Conservation (phyloP, 805 yeast genomes). For the Candida stauntonica region DNA sequence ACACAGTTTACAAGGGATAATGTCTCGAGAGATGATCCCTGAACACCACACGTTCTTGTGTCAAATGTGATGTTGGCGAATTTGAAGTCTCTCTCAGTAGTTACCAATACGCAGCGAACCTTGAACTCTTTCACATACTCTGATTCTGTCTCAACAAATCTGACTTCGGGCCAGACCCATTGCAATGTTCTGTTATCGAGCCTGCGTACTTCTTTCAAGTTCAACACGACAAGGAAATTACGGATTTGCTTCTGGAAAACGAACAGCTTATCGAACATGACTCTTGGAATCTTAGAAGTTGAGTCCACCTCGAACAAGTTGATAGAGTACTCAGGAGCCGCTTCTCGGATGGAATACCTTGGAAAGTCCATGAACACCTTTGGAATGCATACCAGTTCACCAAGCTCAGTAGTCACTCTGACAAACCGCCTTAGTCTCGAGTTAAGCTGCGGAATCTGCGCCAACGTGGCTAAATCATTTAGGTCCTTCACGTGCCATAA, state of each 20-base stretch:
- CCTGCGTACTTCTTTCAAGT: conserved; percentile 2
- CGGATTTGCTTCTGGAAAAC: conserved; percentile 3
- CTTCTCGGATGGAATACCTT: neutral
- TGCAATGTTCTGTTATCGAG: conserved; percentile 1
- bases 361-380: conserved; percentile 6
- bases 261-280: conserved; percentile 3
- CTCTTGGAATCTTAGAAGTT: conserved; percentile 1
- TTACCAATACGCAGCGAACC: neutral
- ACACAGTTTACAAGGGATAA: neutral
- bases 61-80: conserved; percentile 3
- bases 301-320: conserved; percentile 10
- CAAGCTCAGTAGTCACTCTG: conserved; percentile 2
- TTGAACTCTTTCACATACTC: conserved; percentile 2
- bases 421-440: conserved; percentile 1
- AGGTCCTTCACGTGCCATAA: conserved; percentile 6
- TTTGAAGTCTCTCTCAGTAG: conserved; percentile 3
- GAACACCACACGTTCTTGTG: neutral
- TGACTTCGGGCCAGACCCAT: conserved; percentile 12
- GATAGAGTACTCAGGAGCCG: conserved; percentile 9
- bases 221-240: conserved; percentile 2
- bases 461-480: conserved; percentile 3
- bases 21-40: neutral
- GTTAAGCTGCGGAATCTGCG: conserved; percentile 4
- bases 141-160: conserved; percentile 8
- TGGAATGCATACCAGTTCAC: neutral